Conservation (phyloP, 371 early-diverging fungal genomes). For the Nematocida sp. region DNA sequence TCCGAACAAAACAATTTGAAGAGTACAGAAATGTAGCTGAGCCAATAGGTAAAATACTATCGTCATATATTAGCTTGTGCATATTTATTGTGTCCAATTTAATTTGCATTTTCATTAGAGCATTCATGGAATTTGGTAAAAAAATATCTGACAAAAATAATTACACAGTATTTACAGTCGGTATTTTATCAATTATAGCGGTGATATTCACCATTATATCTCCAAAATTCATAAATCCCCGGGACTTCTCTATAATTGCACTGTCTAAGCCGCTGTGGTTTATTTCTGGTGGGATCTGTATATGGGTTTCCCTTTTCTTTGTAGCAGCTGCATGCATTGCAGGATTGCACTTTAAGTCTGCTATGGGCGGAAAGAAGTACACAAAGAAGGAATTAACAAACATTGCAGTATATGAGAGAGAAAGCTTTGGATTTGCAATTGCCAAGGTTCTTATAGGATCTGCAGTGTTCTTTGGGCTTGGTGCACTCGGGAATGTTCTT, state of each 20-base stretch:
- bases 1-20: neutral
- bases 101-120: neutral
- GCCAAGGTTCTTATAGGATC: neutral
- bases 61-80: neutral
- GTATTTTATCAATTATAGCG: neutral
- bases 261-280: neutral
- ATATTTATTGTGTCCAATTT: neutral
- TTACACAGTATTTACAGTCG: slow-evolving; percentile 2
- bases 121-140: neutral
- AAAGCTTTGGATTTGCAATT: neutral
- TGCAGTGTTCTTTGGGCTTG: neutral
- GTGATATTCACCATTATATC: neutral
- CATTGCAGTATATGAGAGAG: neutral
- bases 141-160: neutral
- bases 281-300: neutral
- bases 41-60: neutral
- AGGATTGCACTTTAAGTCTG: neutral
- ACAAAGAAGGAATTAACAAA: neutral
- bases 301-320: neutral
- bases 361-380: neutral
- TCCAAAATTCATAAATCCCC: neutral
- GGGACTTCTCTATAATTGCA: slow-evolving; percentile 12
- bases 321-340: neutral
- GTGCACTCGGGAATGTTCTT: slow-evolving; percentile 3
- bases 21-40: neutral